Conservation (phyloP, 169 alveolate genomes). For the Eimeria tenella region DNA sequence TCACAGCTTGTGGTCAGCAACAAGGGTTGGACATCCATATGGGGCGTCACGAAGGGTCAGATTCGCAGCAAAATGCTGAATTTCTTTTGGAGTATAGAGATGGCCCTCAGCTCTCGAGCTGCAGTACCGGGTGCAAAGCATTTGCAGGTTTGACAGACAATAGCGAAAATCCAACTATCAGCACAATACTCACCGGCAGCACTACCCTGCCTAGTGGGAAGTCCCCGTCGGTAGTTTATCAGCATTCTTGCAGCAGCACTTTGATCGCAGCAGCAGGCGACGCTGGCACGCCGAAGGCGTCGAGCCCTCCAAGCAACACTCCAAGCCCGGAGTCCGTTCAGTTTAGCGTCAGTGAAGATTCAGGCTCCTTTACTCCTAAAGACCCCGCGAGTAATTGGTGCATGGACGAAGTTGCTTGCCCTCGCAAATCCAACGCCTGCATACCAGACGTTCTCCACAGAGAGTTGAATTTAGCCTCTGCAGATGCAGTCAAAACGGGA, state of each 20-base stretch:
- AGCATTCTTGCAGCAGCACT: conserved; percentile 20
- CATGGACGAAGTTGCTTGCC: background rate
- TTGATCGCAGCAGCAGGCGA: background rate
- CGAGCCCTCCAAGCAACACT: background rate
- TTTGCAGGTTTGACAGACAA: background rate
- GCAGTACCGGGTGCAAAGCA: background rate
- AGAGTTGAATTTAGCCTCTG: background rate
- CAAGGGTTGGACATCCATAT: too few species aligned
- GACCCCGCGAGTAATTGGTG: background rate
- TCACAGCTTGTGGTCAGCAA: too few species aligned
- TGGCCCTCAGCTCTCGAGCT: background rate
- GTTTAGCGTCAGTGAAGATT: conserved; percentile 51
- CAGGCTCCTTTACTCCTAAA: conserved; percentile 19
- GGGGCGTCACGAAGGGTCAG: background rate
- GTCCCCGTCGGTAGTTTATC: background rate
- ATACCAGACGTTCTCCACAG: too few species aligned
- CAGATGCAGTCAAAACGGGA: background rate
- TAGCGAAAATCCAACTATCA: background rate
- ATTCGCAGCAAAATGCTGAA: background rate
- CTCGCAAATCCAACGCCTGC: background rate
- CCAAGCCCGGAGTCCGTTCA: conserved; percentile 11
- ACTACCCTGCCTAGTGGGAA: background rate
- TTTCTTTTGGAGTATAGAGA: background rate
- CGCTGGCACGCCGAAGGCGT: background rate
- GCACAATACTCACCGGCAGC: conserved; percentile 11